Conservation (phyloP, 192 early-diverging fungal genomes). For the Geranomyces michiganensis region DNA sequence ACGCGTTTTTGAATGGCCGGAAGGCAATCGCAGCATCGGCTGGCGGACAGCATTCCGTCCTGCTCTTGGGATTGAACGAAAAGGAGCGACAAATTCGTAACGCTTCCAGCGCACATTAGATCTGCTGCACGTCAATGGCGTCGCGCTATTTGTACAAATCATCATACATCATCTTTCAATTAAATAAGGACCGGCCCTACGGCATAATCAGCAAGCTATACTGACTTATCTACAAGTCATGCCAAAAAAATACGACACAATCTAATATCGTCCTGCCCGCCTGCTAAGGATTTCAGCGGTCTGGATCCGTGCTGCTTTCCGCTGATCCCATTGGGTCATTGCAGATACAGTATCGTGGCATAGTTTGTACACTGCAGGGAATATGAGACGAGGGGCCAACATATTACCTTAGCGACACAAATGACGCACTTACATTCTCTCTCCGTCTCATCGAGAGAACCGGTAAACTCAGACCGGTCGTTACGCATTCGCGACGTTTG, state of each 20-base stretch:
- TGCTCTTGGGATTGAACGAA: constrained; percentile 55
- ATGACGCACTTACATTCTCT: constrained; percentile 38
- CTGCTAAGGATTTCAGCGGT: constrained; percentile 36
- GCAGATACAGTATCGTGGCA: constrained; percentile 36
- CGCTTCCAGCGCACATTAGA: constrained; percentile 3
- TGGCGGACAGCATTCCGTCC: constrained; percentile 81
- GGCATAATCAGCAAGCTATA: no score
- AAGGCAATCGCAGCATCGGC: constrained; percentile 64
- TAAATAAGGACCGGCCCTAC: no score
- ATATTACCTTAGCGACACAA: neutral
- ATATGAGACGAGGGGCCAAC: neutral
- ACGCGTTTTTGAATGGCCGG: constrained; percentile 72
- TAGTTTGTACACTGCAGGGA: constrained; percentile 38
- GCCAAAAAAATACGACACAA: no score
- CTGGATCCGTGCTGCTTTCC: constrained; percentile 36
- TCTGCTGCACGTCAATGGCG: neutral
- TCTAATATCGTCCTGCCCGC: constrained; percentile 3
- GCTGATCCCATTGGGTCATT: constrained; percentile 41
- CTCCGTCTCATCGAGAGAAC: constrained; percentile 47
- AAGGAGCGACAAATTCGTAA: neutral
- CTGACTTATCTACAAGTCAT: no score
- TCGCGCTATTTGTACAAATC: neutral
- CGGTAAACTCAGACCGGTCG: constrained; percentile 41
- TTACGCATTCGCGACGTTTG: constrained; percentile 43
- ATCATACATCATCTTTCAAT: no score